These are phyloP conservation scores for Aspergillus mulundensis DNA, from an alignment of 495 filamentous ascomycete genomes.

Conservation along the genomic window DNA sequence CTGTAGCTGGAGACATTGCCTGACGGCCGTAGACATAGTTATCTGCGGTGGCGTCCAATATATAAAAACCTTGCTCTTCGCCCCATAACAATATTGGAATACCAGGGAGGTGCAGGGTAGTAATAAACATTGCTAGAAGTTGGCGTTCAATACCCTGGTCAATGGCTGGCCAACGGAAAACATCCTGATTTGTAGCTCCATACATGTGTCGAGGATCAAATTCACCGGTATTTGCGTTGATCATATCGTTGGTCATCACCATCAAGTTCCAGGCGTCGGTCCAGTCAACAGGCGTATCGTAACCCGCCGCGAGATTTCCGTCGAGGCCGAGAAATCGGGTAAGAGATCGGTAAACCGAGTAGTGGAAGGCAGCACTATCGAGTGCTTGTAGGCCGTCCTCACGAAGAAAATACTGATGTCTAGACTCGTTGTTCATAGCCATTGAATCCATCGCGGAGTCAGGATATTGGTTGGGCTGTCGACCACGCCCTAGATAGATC, in stretches of 20 bases:
- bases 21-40: conserved; percentile 72
- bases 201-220: conserved; percentile 72
- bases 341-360: conserved; percentile 65
- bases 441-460: conserved; percentile 45
- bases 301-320: conserved; percentile 58
- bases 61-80: conserved; percentile 68
- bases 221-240: conserved; percentile 60
- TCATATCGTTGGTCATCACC: conserved; percentile 59
- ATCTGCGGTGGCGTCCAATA: conserved; percentile 60
- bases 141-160: conserved; percentile 58
- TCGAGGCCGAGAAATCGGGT: conserved; percentile 64
- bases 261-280: conserved; percentile 60
- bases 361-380: conserved; percentile 66
- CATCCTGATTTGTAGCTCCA: conserved; percentile 68
- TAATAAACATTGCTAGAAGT: conserved; percentile 61
- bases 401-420: conserved; percentile 52
- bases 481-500: conserved; percentile 63
- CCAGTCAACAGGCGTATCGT: conserved; percentile 58
- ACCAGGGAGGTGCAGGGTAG: conserved; percentile 61
- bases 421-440: conserved; percentile 39
- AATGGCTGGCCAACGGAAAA: conserved; percentile 70
- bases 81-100: conserved; percentile 64
- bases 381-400: conserved; percentile 53
- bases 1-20: conserved; percentile 60
- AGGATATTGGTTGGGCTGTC: conserved; percentile 50